Conservation (phyloP, 164 flowering plant species). For the Stephania yunnanensis region DNA sequence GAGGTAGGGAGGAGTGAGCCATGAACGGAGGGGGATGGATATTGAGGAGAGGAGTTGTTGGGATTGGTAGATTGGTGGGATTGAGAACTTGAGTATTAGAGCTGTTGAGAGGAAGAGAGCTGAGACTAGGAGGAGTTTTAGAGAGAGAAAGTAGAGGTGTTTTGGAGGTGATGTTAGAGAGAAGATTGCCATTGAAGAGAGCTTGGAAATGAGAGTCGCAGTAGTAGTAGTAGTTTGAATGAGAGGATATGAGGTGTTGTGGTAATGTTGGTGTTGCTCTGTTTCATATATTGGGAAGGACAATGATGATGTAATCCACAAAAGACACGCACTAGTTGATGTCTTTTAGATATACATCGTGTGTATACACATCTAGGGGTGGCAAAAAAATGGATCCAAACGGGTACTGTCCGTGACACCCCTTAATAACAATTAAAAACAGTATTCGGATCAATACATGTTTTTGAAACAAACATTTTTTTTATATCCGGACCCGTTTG, state of each 20-base stretch:
- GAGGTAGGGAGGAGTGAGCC: slow-evolving; percentile 73
- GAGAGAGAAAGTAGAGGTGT: slow-evolving; percentile 19
- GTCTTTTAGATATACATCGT: too few relatives aligned
- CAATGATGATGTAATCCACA: too few relatives aligned
- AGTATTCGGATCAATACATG: too few relatives aligned
- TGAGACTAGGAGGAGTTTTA: slow-evolving; percentile 36
- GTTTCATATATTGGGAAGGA: too few relatives aligned
- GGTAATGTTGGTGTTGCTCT: not conserved
- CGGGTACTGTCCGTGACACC: too few relatives aligned
- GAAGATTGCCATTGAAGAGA: slow-evolving; percentile 5
- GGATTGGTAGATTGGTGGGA: slow-evolving; percentile 33
- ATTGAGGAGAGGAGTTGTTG: slow-evolving; percentile 20
- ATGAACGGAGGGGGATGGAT: slow-evolving; percentile 46
- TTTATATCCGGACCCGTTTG: too few relatives aligned
- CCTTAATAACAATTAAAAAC: too few relatives aligned
- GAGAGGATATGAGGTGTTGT: not conserved
- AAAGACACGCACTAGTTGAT: too few relatives aligned
- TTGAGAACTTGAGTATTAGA: slow-evolving; percentile 32
- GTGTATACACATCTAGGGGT: too few relatives aligned
- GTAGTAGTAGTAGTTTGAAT: not conserved
- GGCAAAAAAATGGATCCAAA: too few relatives aligned
- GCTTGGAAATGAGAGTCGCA: not conserved
- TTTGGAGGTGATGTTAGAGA: not conserved
- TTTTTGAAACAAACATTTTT: too few relatives aligned
- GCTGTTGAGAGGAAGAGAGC: slow-evolving; percentile 38